Percentiles rank a stretch among this genome's conserved stretches.
Conservation (phyloP, 225 moss, liverwort and hornwort genomes). For the Marchantia polymorpha region DNA sequence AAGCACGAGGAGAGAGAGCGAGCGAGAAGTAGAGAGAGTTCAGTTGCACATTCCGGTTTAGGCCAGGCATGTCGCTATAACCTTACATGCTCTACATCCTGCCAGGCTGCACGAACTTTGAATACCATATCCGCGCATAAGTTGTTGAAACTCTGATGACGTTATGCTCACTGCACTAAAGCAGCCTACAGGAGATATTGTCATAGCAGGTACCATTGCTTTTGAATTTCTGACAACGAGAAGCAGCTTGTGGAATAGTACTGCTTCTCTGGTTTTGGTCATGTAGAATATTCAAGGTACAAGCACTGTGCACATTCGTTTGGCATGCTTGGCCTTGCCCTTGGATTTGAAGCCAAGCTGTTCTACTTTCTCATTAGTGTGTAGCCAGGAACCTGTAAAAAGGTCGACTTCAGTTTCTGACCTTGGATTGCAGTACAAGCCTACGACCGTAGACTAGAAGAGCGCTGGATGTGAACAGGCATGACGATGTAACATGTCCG, state of each 20-base stretch:
- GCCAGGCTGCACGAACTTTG: neutral
- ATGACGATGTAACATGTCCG: neutral
- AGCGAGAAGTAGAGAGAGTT: neutral
- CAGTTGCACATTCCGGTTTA: no score
- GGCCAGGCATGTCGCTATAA: neutral
- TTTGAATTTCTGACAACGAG: neutral
- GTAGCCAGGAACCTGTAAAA: neutral
- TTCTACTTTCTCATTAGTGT: neutral
- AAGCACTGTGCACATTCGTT: neutral
- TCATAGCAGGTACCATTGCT: neutral
- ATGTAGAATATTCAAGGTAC: neutral
- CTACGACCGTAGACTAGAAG: neutral
- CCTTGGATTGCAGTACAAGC: neutral
- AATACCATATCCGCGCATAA: neutral
- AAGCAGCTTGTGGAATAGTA: neutral
- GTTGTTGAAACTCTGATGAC: neutral
- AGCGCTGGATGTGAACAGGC: neutral
- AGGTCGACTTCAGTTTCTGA: neutral
- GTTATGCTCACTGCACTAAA: neutral
- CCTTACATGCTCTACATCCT: neutral
- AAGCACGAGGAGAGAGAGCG: no score
- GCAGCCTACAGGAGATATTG: neutral
- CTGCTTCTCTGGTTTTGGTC: neutral
- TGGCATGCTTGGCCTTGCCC: neutral
- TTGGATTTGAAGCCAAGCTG: neutral